Percentiles rank a stretch among this genome's conserved stretches.
Conservation (phyloP, 1,139 yeast species). For the Candida frijolesensis region DNA sequence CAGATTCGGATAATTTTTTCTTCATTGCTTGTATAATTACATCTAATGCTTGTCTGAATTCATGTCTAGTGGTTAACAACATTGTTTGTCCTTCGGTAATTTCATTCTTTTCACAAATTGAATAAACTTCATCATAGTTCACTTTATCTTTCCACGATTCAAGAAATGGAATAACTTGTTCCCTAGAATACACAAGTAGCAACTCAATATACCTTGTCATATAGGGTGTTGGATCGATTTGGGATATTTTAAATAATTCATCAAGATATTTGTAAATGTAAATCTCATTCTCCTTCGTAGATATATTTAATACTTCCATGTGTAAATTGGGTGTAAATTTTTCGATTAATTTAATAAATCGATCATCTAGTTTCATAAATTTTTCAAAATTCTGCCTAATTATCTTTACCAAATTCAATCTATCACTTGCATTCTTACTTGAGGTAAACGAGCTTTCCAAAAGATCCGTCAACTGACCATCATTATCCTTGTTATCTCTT, state of each 20-base stretch:
- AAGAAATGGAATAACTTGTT: conserved; percentile 20
- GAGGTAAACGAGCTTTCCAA: conserved; percentile 43
- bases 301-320: conserved; percentile 27
- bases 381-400: conserved; percentile 38
- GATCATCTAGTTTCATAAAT: conserved; percentile 36
- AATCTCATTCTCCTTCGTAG: neutral
- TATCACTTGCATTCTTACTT: conserved; percentile 32
- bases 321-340: conserved; percentile 42
- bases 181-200: conserved; percentile 25
- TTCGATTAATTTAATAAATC: conserved; percentile 39
- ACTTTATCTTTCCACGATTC: conserved; percentile 17
- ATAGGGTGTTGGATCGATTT: conserved; percentile 17
- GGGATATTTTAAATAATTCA: conserved; percentile 18
- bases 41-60: conserved; percentile 29
- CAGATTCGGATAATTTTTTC: conserved; percentile 8
- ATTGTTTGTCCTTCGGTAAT: conserved; percentile 27
- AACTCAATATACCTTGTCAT: conserved; percentile 33
- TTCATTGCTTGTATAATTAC: conserved; percentile 27
- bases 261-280: conserved; percentile 36
- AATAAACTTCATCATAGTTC: conserved; percentile 21
- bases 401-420: conserved; percentile 33
- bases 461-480: conserved; percentile 25
- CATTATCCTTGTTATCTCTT: conserved; percentile 8
- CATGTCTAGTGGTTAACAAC: conserved; percentile 23
- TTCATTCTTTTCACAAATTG: conserved; percentile 25